Base-by-base conservation (phyloP, 208 protist genomes). In the Crithidia brevicula region DNA sequence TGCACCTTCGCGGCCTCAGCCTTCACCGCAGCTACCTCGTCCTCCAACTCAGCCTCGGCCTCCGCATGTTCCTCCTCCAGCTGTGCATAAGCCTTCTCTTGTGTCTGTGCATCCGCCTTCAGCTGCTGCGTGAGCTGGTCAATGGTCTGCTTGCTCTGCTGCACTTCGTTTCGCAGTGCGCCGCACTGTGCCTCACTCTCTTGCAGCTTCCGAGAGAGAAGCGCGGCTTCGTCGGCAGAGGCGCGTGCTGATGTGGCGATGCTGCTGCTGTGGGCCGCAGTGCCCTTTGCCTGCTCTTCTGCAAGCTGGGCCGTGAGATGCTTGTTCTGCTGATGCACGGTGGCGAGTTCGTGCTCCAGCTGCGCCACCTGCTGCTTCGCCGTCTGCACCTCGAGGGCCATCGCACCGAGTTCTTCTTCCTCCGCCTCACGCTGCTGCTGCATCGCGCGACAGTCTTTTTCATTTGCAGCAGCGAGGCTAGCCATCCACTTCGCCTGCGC, bases 231-330 rank as follows among this genome's bases (percentile, higher is more conserved):
- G 33, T 34, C 34, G 11, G 62, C 23, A 2, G 69, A 10, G 20
- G 52, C 42, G 16, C 42, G 34, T 6, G n/a, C n/a, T n/a, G 54
- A 58, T 1, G 72, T 18, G 3, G 72, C 34, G 9, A 38, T 23
- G 6, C 38, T 16, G 20, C 49, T 27, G 0, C n/a, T 9, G 22
- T 34, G 63, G 31, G 85, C 40, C 49, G 89, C 83, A 13, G 60
- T 40, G 13, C 81, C 77, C 58, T 91, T 87, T 40, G 69, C 58
- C 49, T 93, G 83, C 56, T 93, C 59, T 1, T 53, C 43, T 6
- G 58, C 73, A 20, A 93, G 63, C 67, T 91, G 83, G 6, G 82
- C 11, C 40, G 75, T 83, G 46, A 88, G 81, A 0, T 22, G 28
- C 8, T 78, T 69, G 20, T 81, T 49, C 45, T 89, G 57, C 5